Base-by-base conservation (phyloP, 371 early-diverging fungal genomes). In the Umbelopsis sp. region DNA sequence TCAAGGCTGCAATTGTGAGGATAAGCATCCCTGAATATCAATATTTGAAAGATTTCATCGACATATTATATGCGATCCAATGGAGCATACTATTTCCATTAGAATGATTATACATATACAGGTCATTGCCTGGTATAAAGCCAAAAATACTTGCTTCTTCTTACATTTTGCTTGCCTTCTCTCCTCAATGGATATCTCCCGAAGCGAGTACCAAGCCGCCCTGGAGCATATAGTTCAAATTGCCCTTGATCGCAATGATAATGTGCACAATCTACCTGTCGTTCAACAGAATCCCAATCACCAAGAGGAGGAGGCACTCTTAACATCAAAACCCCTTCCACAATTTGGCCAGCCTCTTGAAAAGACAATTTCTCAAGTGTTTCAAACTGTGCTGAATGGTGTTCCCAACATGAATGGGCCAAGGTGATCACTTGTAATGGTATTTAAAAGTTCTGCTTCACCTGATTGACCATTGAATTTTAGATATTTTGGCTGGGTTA, bases 401-500 rank as follows among this genome's bases (percentile, higher is more conserved):
- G 29, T 38, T 57, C 57, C 57, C 0, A 57, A 18, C 16, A 18
- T 29, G 10, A 57, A 57, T 37, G 57, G 57, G 16, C 57, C 57
- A 35, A 57, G 57, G 35, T 57, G n/a, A 18, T 4, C 41, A 41
- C 2, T 41, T 41, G 41, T 7, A 12, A 5, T 0, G 41, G 18
- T 8, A 4, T 18, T 22, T 0, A 48, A 5, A 48, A 20, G 48
- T n/a, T 20, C 3, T 48, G 48, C 20, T 0, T 48, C 48, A 48
- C 48, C 18, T 20, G 16, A 48, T 48, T 48, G 48, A 48, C 18
- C 3, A 48, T 48, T 1, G 1, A 16, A 48, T n/a, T 48, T 48
- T 41, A 44, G 64, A 16, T 64, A 25, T 24, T 64, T 64, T 44
- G 64, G 64, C 10, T 29, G 44, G 25, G 29, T 64, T 4, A 64